Conservation (phyloP, 148 eudicot genomes). For the Diospyros lotus region DNA sequence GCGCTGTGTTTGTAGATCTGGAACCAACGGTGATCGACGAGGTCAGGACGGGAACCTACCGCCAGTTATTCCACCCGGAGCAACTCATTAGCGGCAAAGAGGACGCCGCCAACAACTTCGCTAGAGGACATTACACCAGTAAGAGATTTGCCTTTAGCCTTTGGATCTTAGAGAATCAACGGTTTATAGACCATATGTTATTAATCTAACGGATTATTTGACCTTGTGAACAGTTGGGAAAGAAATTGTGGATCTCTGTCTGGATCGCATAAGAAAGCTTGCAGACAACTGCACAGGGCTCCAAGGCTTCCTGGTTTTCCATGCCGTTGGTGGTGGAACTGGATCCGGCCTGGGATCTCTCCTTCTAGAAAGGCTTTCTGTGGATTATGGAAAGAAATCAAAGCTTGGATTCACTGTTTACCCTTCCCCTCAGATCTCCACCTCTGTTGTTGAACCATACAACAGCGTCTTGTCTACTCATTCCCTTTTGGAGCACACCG, state of each 20-base stretch:
- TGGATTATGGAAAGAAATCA: constrained; percentile 16
- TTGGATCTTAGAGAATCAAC: too few relatives aligned
- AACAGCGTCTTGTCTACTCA: constrained; percentile 18
- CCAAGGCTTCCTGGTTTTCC: constrained; percentile 48
- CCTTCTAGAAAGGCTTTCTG: constrained; percentile 41
- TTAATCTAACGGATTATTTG: too few relatives aligned
- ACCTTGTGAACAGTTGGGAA: constrained; percentile 26
- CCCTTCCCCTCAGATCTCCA: too few relatives aligned
- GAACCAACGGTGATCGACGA: constrained; percentile 49
- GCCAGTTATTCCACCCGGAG: constrained; percentile 28
- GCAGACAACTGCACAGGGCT: constrained; percentile 50
- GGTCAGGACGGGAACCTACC: constrained; percentile 7
- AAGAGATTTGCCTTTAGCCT: too few relatives aligned
- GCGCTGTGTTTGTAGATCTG: constrained; percentile 38
- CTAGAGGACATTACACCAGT: constrained; percentile 29
- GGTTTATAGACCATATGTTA: too few relatives aligned
- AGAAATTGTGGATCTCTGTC: constrained; percentile 28
- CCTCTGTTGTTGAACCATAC: too few relatives aligned
- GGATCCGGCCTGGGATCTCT: constrained; percentile 50
- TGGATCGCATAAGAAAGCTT: constrained; percentile 28
- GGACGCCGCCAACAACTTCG: constrained; percentile 19
- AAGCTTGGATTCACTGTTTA: constrained; percentile 24
- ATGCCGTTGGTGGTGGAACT: constrained; percentile 51
- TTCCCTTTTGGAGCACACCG: constrained; percentile 23
- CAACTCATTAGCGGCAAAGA: constrained; percentile 28